Percentiles rank a stretch among this genome's conserved stretches.
phyloP scores from a whole-genome alignment of 2,329 filamentous ascomycete genomes.

The Lizonia empirigonia region DNA sequence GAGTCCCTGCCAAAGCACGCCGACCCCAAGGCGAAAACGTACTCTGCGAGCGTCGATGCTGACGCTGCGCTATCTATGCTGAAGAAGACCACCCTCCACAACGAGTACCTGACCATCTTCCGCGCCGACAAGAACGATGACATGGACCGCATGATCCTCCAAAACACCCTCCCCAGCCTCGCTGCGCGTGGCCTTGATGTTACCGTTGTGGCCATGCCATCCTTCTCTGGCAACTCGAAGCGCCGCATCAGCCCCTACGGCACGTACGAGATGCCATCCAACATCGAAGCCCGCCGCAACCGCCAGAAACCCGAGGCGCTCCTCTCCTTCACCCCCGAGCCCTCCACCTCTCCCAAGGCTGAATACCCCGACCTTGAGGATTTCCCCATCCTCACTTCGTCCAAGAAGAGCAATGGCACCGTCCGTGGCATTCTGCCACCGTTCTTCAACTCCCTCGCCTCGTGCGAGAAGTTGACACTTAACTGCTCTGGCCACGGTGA shows the following conservation, averaged over 20 bases:
- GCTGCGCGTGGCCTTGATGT: slow-evolving; percentile 32
- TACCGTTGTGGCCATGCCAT: slow-evolving; percentile 48
- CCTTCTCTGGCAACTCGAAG: slow-evolving; percentile 37
- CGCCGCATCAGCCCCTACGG: slow-evolving; percentile 44
- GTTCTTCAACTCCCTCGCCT: slow-evolving; percentile 74
- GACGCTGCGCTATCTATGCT: slow-evolving; percentile 26
- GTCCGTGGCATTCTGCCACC: slow-evolving; percentile 64
- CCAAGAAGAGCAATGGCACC: slow-evolving; percentile 38
- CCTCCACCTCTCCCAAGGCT: slow-evolving; percentile 32
- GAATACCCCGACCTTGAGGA: slow-evolving; percentile 36
- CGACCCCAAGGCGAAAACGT: slow-evolving; percentile 36
- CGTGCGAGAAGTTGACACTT: slow-evolving; percentile 72
- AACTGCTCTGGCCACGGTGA: slow-evolving; percentile 82
- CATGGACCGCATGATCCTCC: slow-evolving; percentile 21
- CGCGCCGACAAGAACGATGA: slow-evolving; percentile 31
- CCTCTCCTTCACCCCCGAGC: slow-evolving; percentile 34
- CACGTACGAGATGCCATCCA: slow-evolving; percentile 37
- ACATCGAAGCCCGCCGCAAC: slow-evolving; percentile 26
- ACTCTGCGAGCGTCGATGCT: slow-evolving; percentile 32
- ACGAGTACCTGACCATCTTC: slow-evolving; percentile 40
- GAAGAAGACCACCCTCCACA: slow-evolving; percentile 29
- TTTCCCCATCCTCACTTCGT: slow-evolving; percentile 33
- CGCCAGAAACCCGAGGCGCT: slow-evolving; percentile 41
- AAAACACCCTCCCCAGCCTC: slow-evolving; percentile 20
- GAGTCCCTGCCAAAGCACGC: slow-evolving; percentile 34